phyloP scores from a whole-genome alignment of 192 early-diverging fungal species.

The Pilobolus umbonatus region DNA sequence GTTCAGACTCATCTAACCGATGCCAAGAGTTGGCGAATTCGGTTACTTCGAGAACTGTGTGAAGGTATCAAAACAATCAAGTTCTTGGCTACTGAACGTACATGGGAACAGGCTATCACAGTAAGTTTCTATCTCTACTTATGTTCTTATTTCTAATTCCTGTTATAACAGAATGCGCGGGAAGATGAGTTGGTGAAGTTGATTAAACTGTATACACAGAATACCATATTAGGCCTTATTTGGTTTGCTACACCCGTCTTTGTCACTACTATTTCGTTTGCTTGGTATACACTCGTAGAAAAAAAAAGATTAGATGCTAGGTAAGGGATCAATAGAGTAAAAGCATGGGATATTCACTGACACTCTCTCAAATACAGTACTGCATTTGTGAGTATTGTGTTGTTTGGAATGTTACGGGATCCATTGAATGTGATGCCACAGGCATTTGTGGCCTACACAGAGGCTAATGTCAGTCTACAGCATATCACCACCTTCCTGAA shows the following conservation, averaged over 20 bases:
- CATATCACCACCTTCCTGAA: conserved; percentile 45
- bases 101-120: conserved; percentile 65
- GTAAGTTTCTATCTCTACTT: conserved; percentile 21
- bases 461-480: conserved; percentile 49
- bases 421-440: conserved; percentile 56
- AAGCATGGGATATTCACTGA: neutral
- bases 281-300: conserved; percentile 50
- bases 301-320: conserved; percentile 43
- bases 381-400: conserved; percentile 61
- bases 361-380: conserved; percentile 20
- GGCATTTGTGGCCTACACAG: conserved; percentile 49
- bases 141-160: conserved; percentile 1
- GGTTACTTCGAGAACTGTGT: conserved; percentile 71
- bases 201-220: conserved; percentile 30
- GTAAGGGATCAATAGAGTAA: conserved; percentile 7
- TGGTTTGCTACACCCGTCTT: conserved; percentile 53
- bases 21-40: conserved; percentile 70
- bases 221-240: conserved; percentile 36
- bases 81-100: conserved; percentile 75
- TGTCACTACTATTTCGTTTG: conserved; percentile 57
- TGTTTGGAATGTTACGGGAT: conserved; percentile 59
- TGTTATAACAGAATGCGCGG: conserved; percentile 19
- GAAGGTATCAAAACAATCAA: conserved; percentile 85
- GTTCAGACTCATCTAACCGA: conserved; percentile 53
- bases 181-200: conserved; percentile 30